phyloP scores from a whole-genome alignment of 1,284 basidiomycete genomes.

The Leccinum pseudoinsigne region DNA sequence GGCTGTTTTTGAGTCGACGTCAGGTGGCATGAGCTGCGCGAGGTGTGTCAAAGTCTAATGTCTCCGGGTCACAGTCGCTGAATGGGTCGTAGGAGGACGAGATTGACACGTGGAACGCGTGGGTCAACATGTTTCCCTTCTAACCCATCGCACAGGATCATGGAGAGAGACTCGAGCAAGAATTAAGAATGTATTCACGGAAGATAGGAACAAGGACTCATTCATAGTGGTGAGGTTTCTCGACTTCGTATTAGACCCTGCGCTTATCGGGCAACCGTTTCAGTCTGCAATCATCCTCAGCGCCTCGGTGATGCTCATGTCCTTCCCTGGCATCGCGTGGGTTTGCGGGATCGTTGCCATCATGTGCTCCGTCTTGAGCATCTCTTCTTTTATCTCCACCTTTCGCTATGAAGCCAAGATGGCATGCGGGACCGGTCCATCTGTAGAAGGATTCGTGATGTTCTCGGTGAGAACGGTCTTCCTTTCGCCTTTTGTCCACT shows the following conservation, averaged over 20 bases:
- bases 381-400: too few relatives aligned
- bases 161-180: constrained; percentile 52
- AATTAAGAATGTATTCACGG: constrained; percentile 40
- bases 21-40: constrained; percentile 67
- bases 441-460: neutral
- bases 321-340: too few relatives aligned
- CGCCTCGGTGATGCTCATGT: too few relatives aligned
- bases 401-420: neutral
- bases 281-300: too few relatives aligned
- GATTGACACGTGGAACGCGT: constrained; percentile 77
- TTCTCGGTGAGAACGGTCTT: neutral
- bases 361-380: too few relatives aligned
- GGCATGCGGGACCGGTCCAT: neutral
- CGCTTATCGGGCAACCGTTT: neutral
- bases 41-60: constrained; percentile 27
- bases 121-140: neutral
- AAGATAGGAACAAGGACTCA: constrained; percentile 56
- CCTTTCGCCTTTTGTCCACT: neutral
- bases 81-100: constrained; percentile 60
- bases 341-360: too few relatives aligned
- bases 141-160: constrained; percentile 46
- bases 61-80: neutral
- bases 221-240: neutral
- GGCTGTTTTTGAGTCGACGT: constrained; percentile 47
- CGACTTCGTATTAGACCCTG: neutral